A percentile compares a stretch with the other conserved stretches of the same genome.
These are phyloP conservation scores for Litchi chinensis DNA, from an alignment of 345 rosid species.

Conservation along the genomic window DNA sequence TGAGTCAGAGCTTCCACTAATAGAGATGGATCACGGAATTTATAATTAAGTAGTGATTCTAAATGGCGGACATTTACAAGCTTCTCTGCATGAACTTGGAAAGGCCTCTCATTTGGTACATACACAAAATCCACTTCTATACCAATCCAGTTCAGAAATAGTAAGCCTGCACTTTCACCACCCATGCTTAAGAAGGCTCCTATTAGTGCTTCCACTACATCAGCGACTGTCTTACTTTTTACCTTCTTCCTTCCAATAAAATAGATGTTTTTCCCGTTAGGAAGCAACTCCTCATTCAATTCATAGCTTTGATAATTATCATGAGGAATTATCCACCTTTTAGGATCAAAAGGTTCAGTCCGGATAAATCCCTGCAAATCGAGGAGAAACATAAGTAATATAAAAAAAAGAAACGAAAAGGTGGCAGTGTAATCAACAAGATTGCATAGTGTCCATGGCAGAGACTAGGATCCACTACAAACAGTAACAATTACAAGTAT, in stretches of 20 bases:
- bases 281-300: constrained; percentile 41
- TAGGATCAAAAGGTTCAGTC: constrained; percentile 67
- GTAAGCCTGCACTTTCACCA: constrained; percentile 64
- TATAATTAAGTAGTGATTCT: constrained; percentile 60
- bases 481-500: not conserved
- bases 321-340: constrained; percentile 75
- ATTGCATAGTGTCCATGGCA: not conserved
- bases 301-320: constrained; percentile 36
- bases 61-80: constrained; percentile 46
- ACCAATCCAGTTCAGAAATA: constrained; percentile 75
- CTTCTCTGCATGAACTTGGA: constrained; percentile 37
- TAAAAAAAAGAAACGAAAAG: not conserved
- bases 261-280: constrained; percentile 45
- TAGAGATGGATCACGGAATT: constrained; percentile 61
- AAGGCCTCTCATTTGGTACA: constrained; percentile 36
- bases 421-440: not conserved
- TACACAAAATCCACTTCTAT: constrained; percentile 50
- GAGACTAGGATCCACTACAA: not conserved
- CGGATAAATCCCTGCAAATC: constrained; percentile 78
- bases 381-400: constrained; percentile 13
- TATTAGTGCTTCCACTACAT: constrained; percentile 82
- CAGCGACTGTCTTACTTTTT: constrained; percentile 70
- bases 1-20: constrained; percentile 92
- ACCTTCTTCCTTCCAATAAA: constrained; percentile 43
- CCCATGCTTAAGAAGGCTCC: constrained; percentile 80